Evolutionary conservation across 2,329 filamentous ascomycete species (phyloP), one percentile per base, ranked within the genome.

Genomic region (Conoideocrella luteorostrata): DNA sequence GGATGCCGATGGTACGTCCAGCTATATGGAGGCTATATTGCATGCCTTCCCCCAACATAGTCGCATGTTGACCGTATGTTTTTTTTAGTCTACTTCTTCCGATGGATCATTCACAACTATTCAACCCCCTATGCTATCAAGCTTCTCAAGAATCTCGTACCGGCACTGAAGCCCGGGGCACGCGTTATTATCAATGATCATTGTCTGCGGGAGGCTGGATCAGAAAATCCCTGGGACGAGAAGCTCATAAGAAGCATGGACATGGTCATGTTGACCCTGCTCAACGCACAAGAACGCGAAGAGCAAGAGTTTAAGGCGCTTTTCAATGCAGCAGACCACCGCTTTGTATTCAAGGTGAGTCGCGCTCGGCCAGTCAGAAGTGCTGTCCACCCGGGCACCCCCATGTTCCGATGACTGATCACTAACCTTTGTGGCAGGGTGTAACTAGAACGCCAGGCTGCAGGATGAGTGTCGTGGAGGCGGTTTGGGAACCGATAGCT

Each of bases 101-200:
- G 76, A 38, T 74, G 72, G 68, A 79, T 82, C 48, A 59, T 83
- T 7, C 77, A 83, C 56, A 79, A 82, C 60, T 78, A 78, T 63
- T 72, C 76, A 0, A 77, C 77, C 12, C 67, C 68, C 3, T 73
- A 77, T 43, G 68, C 69, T 4, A 53, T 71, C 35, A 64, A 65
- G 35, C 72, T 80, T 30, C 59, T 75, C 29, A 65, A 66, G 47
- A 69, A 68, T 17, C 63, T 81, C 7, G 59, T 77, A 2, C 75
- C 77, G 2, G 70, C 76, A 26, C 59, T 81, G 41, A 75, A 80
- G 57, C 69, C 73, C 2, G 70, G 78, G 15, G 68, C 75, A 10
- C 62, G 69, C 38, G 55, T 82, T 35, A 43, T 67, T 40, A 68
- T 70, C 43, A 70, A 70, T 44, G 66, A 70, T 45, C 64, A 71